Evolutionary conservation across 2,329 filamentous ascomycete genomes (phyloP), one percentile per base, ranked within the genome.

Genomic region (Aspergillus costaricaensis): DNA sequence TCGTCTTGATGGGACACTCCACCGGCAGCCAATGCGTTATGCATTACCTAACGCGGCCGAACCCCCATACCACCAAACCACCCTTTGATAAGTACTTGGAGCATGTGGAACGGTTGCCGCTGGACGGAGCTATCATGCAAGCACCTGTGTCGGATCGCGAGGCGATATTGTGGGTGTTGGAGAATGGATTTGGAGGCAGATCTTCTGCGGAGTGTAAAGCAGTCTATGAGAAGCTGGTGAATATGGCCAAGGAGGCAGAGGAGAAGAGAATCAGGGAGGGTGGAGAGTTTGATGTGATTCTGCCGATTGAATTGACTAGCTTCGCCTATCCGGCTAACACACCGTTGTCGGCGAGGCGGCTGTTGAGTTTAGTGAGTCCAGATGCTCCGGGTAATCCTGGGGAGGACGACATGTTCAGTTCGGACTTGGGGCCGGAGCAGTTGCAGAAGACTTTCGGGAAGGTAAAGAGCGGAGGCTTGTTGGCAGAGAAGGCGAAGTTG

Each of bases 331-430:
- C 73, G 0, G 62, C 68, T 1, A 70, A 73, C 52, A 77, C 77
- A 0, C 82, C 84, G 0, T 76, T 88, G 8, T 82, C 78, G 5
- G 84, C 86, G 14, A 78, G 79, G 41, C 72, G 88, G 25, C 88
- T 86, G 72, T 69, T 88, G 30, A 85, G 84, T 55, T 76, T 90
- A 7, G 79, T 83, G 1, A 80, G 77, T 51, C 80, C 80, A 0
- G 76, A 76, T 39, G 83, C 80, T n/a, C 85, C 85, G 1, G 77
- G 81, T 36, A 75, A 80, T 43, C 81, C 86, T 1, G 89, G 88
- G 4, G 90, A 91, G 61, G 93, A 97, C 71, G 93, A 96, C 71
- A 90, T 90, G 71, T 96, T 96, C 78, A 92, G 90, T 10, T 88
- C 86, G 2, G 90, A 95, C 71, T 77, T 96, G 7, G 74, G 80